These are phyloP conservation scores for Wickerhamiella spandovensis DNA, from an alignment of 805 yeast species.

Conservation along the genomic window DNA sequence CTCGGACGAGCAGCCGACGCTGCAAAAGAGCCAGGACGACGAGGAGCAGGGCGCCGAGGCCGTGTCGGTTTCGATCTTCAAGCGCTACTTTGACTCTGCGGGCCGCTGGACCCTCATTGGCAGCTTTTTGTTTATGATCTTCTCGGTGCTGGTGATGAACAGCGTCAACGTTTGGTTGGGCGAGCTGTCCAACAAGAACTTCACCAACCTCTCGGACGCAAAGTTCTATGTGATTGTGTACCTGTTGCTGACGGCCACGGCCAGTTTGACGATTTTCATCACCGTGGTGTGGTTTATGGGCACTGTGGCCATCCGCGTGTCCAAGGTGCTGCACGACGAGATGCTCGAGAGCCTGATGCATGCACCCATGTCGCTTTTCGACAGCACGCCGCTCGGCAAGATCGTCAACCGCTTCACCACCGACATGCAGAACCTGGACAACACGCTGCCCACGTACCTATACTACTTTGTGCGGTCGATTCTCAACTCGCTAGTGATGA, in stretches of 20 bases:
- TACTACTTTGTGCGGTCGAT: constrained; percentile 40
- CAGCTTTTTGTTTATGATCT: constrained; percentile 27
- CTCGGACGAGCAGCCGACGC: constrained; percentile 2
- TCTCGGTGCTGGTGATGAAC: constrained; percentile 19
- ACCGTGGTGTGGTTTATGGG: constrained; percentile 44
- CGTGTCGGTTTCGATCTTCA: constrained; percentile 13
- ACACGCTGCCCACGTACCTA: constrained; percentile 47
- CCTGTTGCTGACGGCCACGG: constrained; percentile 36
- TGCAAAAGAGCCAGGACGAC: constrained; percentile 20
- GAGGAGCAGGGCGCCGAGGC: constrained; percentile 17
- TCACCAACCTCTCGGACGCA: constrained; percentile 12
- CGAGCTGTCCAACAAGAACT: constrained; percentile 13
- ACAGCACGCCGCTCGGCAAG: constrained; percentile 88
- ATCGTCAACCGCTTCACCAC: constrained; percentile 78
- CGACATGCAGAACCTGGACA: constrained; percentile 66
- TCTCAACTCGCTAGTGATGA: constrained; percentile 39
- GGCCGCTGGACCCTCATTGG: constrained; percentile 26
- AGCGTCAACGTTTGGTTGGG: constrained; percentile 15
- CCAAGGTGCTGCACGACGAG: constrained; percentile 33
- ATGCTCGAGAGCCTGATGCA: constrained; percentile 64
- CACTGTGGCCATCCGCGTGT: constrained; percentile 21
- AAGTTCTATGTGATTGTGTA: constrained; percentile 57
- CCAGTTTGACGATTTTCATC: constrained; percentile 18
- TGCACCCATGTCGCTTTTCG: constrained; percentile 90
- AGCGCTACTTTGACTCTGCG: constrained; percentile 17